phyloP scores from a whole-genome alignment of 257 asterid species.

The Henckelia pumila region DNA sequence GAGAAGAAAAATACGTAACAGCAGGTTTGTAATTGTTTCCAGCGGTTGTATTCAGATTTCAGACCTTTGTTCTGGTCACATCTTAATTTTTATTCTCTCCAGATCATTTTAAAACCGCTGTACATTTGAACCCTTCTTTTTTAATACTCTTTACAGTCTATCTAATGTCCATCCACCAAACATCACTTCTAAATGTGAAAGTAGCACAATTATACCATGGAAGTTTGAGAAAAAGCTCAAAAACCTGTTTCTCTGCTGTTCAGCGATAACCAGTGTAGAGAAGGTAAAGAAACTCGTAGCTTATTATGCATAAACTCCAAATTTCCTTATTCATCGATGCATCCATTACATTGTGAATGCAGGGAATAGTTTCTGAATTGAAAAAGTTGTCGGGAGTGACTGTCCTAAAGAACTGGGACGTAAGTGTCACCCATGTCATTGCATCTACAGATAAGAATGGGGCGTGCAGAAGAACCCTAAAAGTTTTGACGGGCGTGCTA shows the following conservation, averaged over 20 bases:
- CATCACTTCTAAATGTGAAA: constrained; percentile 32
- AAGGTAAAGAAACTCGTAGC: constrained; percentile 47
- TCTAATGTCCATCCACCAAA: constrained; percentile 27
- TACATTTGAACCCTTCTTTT: neutral
- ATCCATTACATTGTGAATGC: constrained; percentile 25
- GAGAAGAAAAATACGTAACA: constrained; percentile 35
- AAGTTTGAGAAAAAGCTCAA: constrained; percentile 46
- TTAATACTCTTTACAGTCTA: constrained; percentile 35
- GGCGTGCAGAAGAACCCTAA: constrained; percentile 84
- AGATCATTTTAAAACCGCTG: neutral
- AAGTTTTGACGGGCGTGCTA: constrained; percentile 83
- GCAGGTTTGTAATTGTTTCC: constrained; percentile 41
- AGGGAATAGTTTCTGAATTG: constrained; percentile 58
- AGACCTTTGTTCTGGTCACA: constrained; percentile 8
- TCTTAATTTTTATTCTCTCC: neutral
- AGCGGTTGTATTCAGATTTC: constrained; percentile 1
- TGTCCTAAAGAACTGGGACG: constrained; percentile 69
- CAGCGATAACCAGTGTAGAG: constrained; percentile 65
- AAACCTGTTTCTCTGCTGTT: constrained; percentile 63
- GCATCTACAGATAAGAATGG: constrained; percentile 79
- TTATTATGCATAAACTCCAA: neutral
- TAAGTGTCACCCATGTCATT: constrained; percentile 75
- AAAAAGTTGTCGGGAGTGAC: constrained; percentile 48
- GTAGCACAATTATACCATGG: constrained; percentile 38
- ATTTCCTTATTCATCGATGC: neutral